Percentiles rank a stretch among this genome's conserved stretches.
Conservation (phyloP, 768 basidiomycete genomes). For the Gymnopilus junonius region DNA sequence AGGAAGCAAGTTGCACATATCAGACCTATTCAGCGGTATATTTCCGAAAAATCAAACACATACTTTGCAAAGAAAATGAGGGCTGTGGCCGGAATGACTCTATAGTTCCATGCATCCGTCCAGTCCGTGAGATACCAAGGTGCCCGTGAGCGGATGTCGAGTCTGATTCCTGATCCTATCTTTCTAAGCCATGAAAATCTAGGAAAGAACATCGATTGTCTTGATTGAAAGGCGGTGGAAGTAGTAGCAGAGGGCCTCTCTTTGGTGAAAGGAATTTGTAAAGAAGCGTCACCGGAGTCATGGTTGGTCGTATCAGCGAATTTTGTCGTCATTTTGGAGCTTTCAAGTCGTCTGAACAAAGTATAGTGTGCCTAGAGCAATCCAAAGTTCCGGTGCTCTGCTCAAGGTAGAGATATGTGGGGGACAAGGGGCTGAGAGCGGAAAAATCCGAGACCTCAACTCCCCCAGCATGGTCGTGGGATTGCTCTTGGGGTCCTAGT, state of each 20-base stretch:
- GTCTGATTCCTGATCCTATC: constrained; percentile 64
- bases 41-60: constrained; percentile 26
- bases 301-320: background rate
- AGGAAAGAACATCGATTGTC: background rate
- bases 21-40: background rate
- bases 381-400: background rate
- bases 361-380: background rate
- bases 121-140: constrained; percentile 90
- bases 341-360: background rate
- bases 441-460: too few relatives aligned
- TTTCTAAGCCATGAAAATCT: constrained; percentile 33
- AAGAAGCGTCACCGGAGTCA: constrained; percentile 6
- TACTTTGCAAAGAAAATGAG: constrained; percentile 88
- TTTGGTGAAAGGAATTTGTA: constrained; percentile 6
- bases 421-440: too few relatives aligned
- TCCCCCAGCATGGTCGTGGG: too few relatives aligned
- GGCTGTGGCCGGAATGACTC: constrained; percentile 85
- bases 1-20: background rate
- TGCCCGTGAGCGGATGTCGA: constrained; percentile 69
- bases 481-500: too few relatives aligned
- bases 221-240: constrained; percentile 15
- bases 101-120: constrained; percentile 91
- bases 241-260: constrained; percentile 15
- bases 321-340: background rate
- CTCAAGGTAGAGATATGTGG: background rate